Evolutionary conservation across 768 basidiomycete species (phyloP), one percentile per base, ranked within the genome.

Genomic region (Suillus fuscotomentosus): DNA sequence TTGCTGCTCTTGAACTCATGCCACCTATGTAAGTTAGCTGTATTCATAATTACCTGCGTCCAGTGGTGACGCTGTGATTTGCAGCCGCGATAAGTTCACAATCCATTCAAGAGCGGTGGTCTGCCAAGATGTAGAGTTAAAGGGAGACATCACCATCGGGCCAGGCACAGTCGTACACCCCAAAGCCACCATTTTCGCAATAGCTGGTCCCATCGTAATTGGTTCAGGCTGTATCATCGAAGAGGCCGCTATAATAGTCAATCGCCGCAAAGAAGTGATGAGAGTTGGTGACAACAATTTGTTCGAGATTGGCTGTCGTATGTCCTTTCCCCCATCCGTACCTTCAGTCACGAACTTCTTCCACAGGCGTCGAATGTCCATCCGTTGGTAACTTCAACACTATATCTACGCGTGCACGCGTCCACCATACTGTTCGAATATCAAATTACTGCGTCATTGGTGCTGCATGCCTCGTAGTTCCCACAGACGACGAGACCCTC

Each of bases 251-350:
- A 89, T 97, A 70, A 86, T 99, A 66, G 90, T 97, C 60, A 98
- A 99, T 76, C 83, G 93, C 86, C 91, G 65, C 61, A 94, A 91
- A 70, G 91, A 94, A 71, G 86, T 90, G 42, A 94, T 98, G 94
- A 86, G 89, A 22, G 94, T 99, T 56, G 97, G 97, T 6, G 89
- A 97, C 74, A 88, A 92, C 66, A 98, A 98, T 75, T 80, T 95
- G 64, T 97, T 99, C 71, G 94, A 97, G 78, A 94, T 97, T 61
- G 93, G 92, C 24, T 94, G 90, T 75, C 90, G 97, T 97, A 71
- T 66, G 92, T 87, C 20, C 50, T 43, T 27, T 22, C 51, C 62
- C 48, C 66, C 60, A 34, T 59, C 8, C 63, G 47, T 34, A 11
- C 27, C 13, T 31, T 22, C 27, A 41, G 45, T 34, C 51, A 31